phyloP scores from a whole-genome alignment of 148 eudicot genomes.

The Rhododendron griersonianum region DNA sequence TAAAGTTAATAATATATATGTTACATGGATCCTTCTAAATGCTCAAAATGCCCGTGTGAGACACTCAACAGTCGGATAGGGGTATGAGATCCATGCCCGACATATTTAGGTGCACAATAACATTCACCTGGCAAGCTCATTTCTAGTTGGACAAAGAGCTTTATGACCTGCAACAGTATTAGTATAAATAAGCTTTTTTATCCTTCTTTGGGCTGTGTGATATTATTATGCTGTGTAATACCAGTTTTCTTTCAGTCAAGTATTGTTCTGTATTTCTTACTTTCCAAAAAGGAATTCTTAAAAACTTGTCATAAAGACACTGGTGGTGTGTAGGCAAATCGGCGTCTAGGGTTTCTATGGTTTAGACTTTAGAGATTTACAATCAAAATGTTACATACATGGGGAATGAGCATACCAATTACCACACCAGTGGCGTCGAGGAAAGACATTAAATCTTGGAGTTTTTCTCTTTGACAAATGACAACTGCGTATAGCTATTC shows the following conservation, averaged over 20 bases:
- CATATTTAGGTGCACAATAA: background rate
- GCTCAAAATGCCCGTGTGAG: background rate
- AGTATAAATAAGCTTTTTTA: background rate
- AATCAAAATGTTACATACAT: background rate
- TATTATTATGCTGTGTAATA: background rate
- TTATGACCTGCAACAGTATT: background rate
- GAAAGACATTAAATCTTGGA: too few relatives aligned
- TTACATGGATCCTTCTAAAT: background rate
- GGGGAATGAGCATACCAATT: background rate
- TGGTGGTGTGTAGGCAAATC: background rate
- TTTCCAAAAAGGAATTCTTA: background rate
- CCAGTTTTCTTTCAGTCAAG: background rate
- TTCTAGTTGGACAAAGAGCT: background rate
- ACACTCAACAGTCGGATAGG: background rate
- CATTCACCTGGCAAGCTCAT: background rate
- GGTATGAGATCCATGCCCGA: background rate
- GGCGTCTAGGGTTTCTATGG: background rate
- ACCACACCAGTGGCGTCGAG: too few relatives aligned
- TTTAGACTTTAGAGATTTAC: background rate
- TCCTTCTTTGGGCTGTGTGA: background rate
- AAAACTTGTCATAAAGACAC: too few relatives aligned
- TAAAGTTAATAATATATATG: too few relatives aligned
- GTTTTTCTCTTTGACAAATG: background rate
- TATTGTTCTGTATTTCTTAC: background rate
- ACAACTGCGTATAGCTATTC: background rate